Conservation (phyloP, 495 filamentous ascomycete species). For the Lichina pygmaea region DNA sequence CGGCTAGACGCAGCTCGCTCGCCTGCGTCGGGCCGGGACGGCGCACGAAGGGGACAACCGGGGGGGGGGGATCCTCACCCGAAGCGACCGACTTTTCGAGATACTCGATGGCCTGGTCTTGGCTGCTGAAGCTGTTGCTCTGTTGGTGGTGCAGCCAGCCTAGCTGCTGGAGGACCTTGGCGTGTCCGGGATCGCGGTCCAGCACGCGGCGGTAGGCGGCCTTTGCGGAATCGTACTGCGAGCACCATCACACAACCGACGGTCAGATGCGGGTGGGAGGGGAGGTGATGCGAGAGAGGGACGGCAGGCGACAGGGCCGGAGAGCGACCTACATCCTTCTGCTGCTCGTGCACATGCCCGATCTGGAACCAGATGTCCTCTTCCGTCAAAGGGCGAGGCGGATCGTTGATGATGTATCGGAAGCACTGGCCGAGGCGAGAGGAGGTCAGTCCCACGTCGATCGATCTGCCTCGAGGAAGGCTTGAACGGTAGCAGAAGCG, state of each 20-base stretch:
- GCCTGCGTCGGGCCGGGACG: conserved; percentile 2
- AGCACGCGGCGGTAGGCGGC: conserved; percentile 77
- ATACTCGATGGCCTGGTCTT: conserved; percentile 91
- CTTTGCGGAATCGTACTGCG: conserved; percentile 77
- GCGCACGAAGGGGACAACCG: conserved; percentile 3
- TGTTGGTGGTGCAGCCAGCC: conserved; percentile 97
- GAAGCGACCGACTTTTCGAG: conserved; percentile 89
- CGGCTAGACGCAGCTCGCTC: too few species aligned
- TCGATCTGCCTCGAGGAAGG: conserved; percentile 1
- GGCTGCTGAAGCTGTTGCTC: conserved; percentile 62
- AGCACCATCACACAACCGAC: too few species aligned
- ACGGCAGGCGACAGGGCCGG: too few species aligned
- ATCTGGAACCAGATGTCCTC: conserved; percentile 99
- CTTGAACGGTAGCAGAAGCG: not conserved
- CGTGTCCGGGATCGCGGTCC: conserved; percentile 84
- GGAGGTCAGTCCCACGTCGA: conserved; percentile 1
- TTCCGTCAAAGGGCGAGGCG: conserved; percentile 77
- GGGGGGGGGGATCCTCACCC: conserved; percentile 28
- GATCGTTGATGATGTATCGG: conserved; percentile 87
- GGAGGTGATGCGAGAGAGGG: conserved; percentile 5
- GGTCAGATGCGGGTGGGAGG: not conserved
- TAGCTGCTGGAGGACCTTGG: conserved; percentile 93
- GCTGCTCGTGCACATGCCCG: conserved; percentile 94
- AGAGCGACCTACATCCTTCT: conserved; percentile 63
- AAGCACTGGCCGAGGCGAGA: conserved; percentile 42